phyloP scores from a whole-genome alignment of 2,329 filamentous ascomycete species.

The Talaromyces piceae region DNA sequence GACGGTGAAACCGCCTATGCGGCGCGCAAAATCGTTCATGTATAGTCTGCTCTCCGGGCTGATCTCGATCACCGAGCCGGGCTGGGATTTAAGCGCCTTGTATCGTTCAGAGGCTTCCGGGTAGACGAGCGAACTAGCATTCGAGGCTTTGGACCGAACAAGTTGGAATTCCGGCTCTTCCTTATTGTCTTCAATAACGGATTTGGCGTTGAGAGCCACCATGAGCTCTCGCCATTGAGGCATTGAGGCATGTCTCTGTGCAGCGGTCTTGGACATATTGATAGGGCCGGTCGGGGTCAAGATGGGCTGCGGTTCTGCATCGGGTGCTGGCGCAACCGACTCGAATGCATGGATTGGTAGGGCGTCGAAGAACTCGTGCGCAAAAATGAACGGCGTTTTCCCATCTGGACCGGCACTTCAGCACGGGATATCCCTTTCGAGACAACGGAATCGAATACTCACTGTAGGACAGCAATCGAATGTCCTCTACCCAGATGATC shows the following conservation, averaged over 20 bases:
- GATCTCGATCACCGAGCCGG: constrained; percentile 73
- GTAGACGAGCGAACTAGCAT: constrained; percentile 76
- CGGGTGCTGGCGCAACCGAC: constrained; percentile 51
- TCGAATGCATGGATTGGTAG: constrained; percentile 95
- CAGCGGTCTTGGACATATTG: constrained; percentile 20
- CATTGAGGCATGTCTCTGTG: constrained; percentile 38
- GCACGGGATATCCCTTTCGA: no score
- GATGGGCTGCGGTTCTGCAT: constrained; percentile 39
- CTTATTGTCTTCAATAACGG: constrained; percentile 41
- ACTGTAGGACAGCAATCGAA: constrained; percentile 71
- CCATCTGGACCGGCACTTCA: constrained; percentile 44
- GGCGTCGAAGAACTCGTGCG: constrained; percentile 98
- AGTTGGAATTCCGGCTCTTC: constrained; percentile 78
- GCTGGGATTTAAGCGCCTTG: constrained; percentile 59
- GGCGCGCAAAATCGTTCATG: constrained; percentile 68
- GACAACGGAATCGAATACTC: constrained; percentile 18
- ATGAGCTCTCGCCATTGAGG: constrained; percentile 77
- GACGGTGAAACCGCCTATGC: constrained; percentile 64
- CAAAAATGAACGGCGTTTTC: constrained; percentile 84
- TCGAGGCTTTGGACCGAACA: constrained; percentile 64
- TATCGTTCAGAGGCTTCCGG: constrained; percentile 77
- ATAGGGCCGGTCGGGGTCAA: constrained; percentile 42
- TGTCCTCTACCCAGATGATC: constrained; percentile 86
- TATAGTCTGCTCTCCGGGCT: constrained; percentile 81
- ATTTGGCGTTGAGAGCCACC: constrained; percentile 59